Conservation (phyloP, 768 basidiomycete species). For the Phylloporus scabripes region DNA sequence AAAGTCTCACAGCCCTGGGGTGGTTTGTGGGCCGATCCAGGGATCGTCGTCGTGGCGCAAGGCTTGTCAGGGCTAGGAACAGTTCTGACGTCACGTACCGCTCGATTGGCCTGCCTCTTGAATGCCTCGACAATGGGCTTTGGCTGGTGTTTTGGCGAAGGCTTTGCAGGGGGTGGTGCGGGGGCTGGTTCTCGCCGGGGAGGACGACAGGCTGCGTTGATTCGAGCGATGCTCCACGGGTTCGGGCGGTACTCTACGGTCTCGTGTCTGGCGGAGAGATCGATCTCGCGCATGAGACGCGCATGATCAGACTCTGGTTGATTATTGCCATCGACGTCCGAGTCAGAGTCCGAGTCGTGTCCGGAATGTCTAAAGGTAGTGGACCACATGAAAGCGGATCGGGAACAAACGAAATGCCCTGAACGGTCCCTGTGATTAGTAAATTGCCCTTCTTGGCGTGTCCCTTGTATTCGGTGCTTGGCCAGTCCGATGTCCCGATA, state of each 20-base stretch:
- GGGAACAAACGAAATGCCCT: neutral
- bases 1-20: neutral
- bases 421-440: neutral
- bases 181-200: neutral
- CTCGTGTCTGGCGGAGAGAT: conserved; percentile 57
- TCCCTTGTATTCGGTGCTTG: neutral
- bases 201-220: conserved; percentile 59
- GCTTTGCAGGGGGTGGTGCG: neutral
- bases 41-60: neutral
- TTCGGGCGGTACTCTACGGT: conserved; percentile 64
- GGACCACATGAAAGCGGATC: conserved; percentile 20
- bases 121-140: conserved; percentile 44
- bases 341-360: conserved; percentile 17
- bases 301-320: conserved; percentile 20
- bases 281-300: conserved; percentile 43
- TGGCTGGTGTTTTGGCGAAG: conserved; percentile 12
- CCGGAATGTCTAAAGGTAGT: conserved; percentile 19
- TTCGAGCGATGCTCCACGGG: conserved; percentile 76
- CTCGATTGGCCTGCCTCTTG: conserved; percentile 35
- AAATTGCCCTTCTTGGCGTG: neutral
- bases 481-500: neutral
- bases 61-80: neutral
- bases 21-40: neutral
- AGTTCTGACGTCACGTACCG: neutral
- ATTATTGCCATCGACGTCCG: conserved; percentile 3